These are phyloP conservation scores for Gossypium lobatum DNA, from an alignment of 441 rosid species.

Conservation along the genomic window DNA sequence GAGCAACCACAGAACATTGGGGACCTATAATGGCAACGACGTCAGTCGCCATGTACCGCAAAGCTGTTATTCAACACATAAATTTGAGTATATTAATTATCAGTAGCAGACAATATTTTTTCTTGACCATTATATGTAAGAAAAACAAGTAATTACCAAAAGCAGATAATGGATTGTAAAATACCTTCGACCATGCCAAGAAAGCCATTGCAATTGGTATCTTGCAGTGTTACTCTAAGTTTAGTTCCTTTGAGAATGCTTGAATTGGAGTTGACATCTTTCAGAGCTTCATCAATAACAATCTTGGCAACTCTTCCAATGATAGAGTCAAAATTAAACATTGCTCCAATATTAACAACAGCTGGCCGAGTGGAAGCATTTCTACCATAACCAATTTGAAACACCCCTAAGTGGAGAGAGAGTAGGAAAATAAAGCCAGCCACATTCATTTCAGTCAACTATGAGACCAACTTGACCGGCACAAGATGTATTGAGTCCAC, in stretches of 20 bases:
- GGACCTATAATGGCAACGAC: constrained; percentile 76
- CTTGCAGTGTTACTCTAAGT: constrained; percentile 37
- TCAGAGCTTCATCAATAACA: constrained; percentile 83
- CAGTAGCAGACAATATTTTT: constrained; percentile 7
- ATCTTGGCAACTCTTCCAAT: constrained; percentile 81
- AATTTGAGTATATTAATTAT: neutral
- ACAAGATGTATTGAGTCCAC: constrained; percentile 14
- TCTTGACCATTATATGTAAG: neutral
- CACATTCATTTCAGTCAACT: constrained; percentile 32
- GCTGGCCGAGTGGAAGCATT: constrained; percentile 51
- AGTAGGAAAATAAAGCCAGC: constrained; percentile 26
- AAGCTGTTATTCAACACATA: constrained; percentile 40
- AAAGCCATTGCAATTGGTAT: constrained; percentile 81
- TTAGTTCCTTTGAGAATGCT: constrained; percentile 53
- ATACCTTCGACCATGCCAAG: constrained; percentile 79
- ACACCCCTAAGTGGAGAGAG: constrained; percentile 27
- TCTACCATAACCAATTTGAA: constrained; percentile 30
- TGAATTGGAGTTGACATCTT: constrained; percentile 68
- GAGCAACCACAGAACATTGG: constrained; percentile 74
- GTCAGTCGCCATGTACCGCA: constrained; percentile 75
- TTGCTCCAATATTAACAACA: constrained; percentile 63
- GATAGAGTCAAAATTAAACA: constrained; percentile 53
- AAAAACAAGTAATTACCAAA: constrained; percentile 5
- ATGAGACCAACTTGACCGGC: constrained; percentile 1
- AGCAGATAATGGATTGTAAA: neutral